phyloP scores from a whole-genome alignment of 768 basidiomycete genomes.

The Mycena amicta region DNA sequence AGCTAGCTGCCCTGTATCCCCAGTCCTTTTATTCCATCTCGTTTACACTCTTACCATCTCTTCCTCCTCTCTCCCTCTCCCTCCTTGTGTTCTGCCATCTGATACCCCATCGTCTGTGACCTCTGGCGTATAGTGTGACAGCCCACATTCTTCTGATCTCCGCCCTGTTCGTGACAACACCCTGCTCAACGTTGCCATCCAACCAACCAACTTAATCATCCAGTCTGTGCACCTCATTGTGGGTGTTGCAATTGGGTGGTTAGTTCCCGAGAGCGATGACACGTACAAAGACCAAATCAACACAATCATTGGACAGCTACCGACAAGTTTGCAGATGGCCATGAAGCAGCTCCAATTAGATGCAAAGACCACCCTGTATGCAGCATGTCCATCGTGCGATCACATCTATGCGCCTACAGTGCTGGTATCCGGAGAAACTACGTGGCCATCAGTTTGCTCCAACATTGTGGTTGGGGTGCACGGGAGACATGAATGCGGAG shows the following conservation, averaged over 20 bases:
- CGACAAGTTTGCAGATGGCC: constrained; percentile 2
- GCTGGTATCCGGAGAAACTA: neutral
- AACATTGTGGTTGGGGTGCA: neutral
- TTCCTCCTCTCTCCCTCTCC: too few species aligned
- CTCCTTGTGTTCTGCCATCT: too few species aligned
- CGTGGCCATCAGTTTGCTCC: neutral
- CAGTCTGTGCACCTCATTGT: constrained; percentile 19
- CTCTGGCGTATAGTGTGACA: too few species aligned
- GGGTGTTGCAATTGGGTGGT: constrained; percentile 4
- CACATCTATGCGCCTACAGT: constrained; percentile 4
- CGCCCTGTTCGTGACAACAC: too few species aligned
- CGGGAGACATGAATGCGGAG: neutral
- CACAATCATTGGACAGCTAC: neutral
- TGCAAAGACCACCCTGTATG: constrained; percentile 3
- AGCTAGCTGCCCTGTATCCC: too few species aligned
- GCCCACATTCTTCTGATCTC: too few species aligned
- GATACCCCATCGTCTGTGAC: too few species aligned
- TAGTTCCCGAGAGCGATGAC: neutral
- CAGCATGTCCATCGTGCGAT: constrained; percentile 8
- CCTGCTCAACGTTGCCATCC: constrained; percentile 20
- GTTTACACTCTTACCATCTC: too few species aligned
- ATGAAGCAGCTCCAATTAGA: constrained; percentile 4
- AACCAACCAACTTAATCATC: constrained; percentile 23
- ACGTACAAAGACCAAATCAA: neutral
- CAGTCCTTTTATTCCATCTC: too few species aligned